These are phyloP conservation scores for Bretziella fagacearum DNA, from an alignment of 2,329 filamentous ascomycete genomes.

Conservation along the genomic window DNA sequence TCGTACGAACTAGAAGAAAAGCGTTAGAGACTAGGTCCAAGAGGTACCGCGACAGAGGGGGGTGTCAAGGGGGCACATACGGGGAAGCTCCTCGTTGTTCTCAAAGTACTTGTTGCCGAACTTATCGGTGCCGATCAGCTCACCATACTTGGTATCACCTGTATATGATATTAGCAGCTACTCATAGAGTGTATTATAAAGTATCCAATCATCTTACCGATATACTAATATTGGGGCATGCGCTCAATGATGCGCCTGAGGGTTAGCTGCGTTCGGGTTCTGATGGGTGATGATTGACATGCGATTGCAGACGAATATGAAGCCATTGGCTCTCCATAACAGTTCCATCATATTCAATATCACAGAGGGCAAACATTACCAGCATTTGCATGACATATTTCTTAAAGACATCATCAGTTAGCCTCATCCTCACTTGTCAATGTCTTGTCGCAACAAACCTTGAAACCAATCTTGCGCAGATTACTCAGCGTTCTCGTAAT, in stretches of 20 bases:
- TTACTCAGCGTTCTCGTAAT: conserved; percentile 73
- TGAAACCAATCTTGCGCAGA: conserved; percentile 71
- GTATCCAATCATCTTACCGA: not conserved
- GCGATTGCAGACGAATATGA: no score
- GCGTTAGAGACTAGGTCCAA: no score
- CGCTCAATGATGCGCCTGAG: no score
- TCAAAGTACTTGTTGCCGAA: conserved; percentile 98
- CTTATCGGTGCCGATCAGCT: conserved; percentile 66
- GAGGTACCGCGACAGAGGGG: not conserved
- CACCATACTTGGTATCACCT: conserved; percentile 95
- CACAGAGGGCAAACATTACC: no score
- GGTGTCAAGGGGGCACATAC: conserved; percentile 32
- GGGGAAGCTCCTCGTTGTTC: conserved; percentile 83
- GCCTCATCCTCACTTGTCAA: not conserved
- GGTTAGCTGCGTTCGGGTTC: no score
- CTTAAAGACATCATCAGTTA: conserved; percentile 27
- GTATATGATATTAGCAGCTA: no score
- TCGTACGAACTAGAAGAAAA: conserved; percentile 53
- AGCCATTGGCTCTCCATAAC: no score
- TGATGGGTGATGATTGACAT: no score
- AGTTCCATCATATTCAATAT: no score
- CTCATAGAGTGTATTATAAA: no score
- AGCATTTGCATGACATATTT: conserved; percentile 86
- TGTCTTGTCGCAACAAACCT: conserved; percentile 35
- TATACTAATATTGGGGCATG: no score